Percentiles rank a stretch among this genome's conserved stretches.
phyloP scores from a whole-genome alignment of 352 stramenopile species.

The Pilasporangium apinafurcum region DNA sequence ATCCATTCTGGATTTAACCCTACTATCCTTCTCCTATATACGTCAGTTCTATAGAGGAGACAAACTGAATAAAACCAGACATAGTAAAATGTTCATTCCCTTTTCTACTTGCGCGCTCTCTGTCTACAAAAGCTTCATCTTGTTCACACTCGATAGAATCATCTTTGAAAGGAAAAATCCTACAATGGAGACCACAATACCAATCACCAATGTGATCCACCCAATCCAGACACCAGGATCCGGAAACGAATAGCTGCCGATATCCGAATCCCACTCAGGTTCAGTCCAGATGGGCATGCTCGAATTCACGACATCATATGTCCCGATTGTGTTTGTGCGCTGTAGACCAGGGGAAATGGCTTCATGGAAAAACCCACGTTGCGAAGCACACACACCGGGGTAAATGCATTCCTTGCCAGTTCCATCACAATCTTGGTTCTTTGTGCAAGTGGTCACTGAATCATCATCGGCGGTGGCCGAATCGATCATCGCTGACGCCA shows the following conservation, averaged over 20 bases:
- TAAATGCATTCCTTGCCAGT: conserved; percentile 71
- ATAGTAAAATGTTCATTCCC: too few species aligned
- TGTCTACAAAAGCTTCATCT: conserved; percentile 84
- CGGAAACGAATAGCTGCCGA: conserved; percentile 77
- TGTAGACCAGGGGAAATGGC: conserved; percentile 58
- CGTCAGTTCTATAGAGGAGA: too few species aligned
- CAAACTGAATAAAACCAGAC: too few species aligned
- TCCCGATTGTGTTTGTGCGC: conserved; percentile 32
- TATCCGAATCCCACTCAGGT: conserved; percentile 54
- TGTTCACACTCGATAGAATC: conserved; percentile 60
- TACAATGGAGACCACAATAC: conserved; percentile 33
- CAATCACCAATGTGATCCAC: conserved; percentile 57
- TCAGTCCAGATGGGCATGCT: conserved; percentile 74
- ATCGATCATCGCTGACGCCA: conserved; percentile 50
- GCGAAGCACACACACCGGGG: conserved; percentile 53
- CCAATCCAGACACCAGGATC: conserved; percentile 67
- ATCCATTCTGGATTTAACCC: too few species aligned
- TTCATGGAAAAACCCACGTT: conserved; percentile 72
- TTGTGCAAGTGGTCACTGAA: conserved; percentile 27
- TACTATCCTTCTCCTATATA: too few species aligned
- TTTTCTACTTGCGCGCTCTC: too few species aligned
- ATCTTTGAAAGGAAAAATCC: conserved; percentile 33
- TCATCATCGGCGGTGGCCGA: conserved; percentile 24
- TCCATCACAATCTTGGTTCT: conserved; percentile 50
- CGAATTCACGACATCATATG: conserved; percentile 62